Evolutionary conservation across 208 protist genomes (phyloP), one percentile per base, ranked within the genome.

Genomic region (Porcisia hertigi): DNA sequence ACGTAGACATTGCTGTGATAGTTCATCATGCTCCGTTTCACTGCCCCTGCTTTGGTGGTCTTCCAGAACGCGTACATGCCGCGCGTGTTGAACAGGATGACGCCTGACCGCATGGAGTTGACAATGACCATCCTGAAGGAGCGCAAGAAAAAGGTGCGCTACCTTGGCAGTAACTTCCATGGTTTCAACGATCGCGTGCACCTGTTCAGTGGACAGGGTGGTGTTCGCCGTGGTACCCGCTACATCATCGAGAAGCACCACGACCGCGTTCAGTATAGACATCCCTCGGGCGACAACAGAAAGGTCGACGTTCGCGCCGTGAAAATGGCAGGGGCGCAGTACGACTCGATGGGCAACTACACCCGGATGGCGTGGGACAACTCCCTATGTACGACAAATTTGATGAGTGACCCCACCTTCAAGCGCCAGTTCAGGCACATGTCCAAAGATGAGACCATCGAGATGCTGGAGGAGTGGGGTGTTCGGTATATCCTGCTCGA

Each of bases 401-500:
- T 87, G 4, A 59, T 95, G 41, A 86, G 85, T 41, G 87, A 94
- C 75, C 78, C 79, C 0, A 81, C 62, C 12, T 85, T 94, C 53
- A 80, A 72, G 41, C 78, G 81, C 3, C 60, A 84, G 7, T 85
- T 89, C 20, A 77, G 43, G 25, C 73, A 79, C 49, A 82, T 93
- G 62, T 59, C 86, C 52, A 92, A 91, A 78, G 73, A 97, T 39
- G 75, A 92, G 71, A 88, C 93, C 6, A 88, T 95, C 30, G 72
- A 82, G 20, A 73, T 90, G 73, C 64, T 94, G 75, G 89, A 97
- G 84, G 81, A 88, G 76, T 95, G 91, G 91, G 93, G 93, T 43
- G 84, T 95, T 47, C 84, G 83, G n/a, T 97, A 94, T 72, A 60
- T 95, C 34, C 18, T 97, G 18, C 85, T 95, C 2, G 93, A 97